phyloP scores from a whole-genome alignment of 768 basidiomycete species.

The Naganishia antarctica region DNA sequence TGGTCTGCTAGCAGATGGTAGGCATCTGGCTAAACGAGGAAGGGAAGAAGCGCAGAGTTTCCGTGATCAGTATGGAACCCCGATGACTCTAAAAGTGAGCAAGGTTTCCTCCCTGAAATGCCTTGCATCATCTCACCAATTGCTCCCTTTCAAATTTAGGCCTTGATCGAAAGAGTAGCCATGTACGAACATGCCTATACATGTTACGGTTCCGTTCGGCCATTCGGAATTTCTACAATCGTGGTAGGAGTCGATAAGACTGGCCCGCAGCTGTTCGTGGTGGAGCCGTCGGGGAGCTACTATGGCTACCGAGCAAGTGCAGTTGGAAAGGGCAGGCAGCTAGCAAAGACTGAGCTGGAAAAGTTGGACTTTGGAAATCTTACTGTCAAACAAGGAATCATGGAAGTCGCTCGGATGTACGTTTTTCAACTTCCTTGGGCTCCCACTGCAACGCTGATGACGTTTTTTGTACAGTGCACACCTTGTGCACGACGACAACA shows the following conservation, averaged over 20 bases:
- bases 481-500: conserved; percentile 92
- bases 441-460: conserved; percentile 22
- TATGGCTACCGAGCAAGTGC: conserved; percentile 92
- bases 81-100: conserved; percentile 72
- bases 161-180: conserved; percentile 70
- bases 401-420: conserved; percentile 92
- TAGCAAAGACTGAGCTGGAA: conserved; percentile 97
- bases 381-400: conserved; percentile 74
- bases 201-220: conserved; percentile 93
- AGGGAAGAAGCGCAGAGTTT: conserved; percentile 74
- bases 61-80: conserved; percentile 67
- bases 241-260: conserved; percentile 81
- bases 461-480: conserved; percentile 65
- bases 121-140: too few relatives aligned
- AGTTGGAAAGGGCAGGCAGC: conserved; percentile 94
- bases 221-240: conserved; percentile 92
- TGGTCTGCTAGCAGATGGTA: conserved; percentile 86
- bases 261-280: conserved; percentile 77
- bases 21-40: conserved; percentile 76
- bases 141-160: conserved; percentile 49
- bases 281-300: conserved; percentile 92
- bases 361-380: conserved; percentile 83
- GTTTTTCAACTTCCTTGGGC: conserved; percentile 44
- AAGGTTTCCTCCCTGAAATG: too few relatives aligned
- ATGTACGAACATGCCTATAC: conserved; percentile 94